Percentiles rank a stretch among this genome's conserved stretches.
phyloP scores from a whole-genome alignment of 2,329 filamentous ascomycete genomes.

The Trichoderma sp. region DNA sequence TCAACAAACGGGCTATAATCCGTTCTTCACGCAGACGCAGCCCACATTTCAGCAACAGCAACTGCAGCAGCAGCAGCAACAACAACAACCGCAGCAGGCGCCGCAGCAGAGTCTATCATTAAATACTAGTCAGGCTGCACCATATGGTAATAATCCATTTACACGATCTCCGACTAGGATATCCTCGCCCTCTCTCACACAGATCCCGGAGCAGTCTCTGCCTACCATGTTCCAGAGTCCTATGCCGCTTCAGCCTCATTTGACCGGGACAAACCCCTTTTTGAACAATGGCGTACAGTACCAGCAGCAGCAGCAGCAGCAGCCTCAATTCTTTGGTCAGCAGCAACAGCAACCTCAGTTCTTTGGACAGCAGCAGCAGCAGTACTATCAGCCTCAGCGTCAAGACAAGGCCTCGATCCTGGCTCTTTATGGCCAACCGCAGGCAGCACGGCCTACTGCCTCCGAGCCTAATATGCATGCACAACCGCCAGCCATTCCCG shows the following conservation, averaged over 20 bases:
- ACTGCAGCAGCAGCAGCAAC: background rate
- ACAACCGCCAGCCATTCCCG: slow-evolving; percentile 35
- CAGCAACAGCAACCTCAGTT: slow-evolving; percentile 36
- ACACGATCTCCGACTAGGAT: slow-evolving; percentile 52
- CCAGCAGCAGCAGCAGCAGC: slow-evolving; percentile 31
- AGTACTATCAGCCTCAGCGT: slow-evolving; percentile 47
- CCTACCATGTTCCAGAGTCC: slow-evolving; percentile 44
- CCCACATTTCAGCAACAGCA: slow-evolving; percentile 35
- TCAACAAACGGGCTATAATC: slow-evolving; percentile 51
- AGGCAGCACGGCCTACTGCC: slow-evolving; percentile 47
- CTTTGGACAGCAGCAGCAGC: slow-evolving; percentile 33
- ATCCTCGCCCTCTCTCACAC: slow-evolving; percentile 52
- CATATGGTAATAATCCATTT: slow-evolving; percentile 51
- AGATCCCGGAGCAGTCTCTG: slow-evolving; percentile 56
- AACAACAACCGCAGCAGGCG: slow-evolving; percentile 33
- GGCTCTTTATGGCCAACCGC: slow-evolving; percentile 68
- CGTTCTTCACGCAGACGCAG: slow-evolving; percentile 49
- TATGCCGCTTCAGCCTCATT: slow-evolving; percentile 35
- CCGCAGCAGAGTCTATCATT: slow-evolving; percentile 44
- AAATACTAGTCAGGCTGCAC: slow-evolving; percentile 42
- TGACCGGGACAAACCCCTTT: slow-evolving; percentile 43
- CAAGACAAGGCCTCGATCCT: slow-evolving; percentile 75
- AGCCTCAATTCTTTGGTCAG: slow-evolving; percentile 30
- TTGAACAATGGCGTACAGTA: slow-evolving; percentile 37
- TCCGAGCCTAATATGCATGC: slow-evolving; percentile 35